Conservation (phyloP, 805 yeast species). For the Candida quercuum region DNA sequence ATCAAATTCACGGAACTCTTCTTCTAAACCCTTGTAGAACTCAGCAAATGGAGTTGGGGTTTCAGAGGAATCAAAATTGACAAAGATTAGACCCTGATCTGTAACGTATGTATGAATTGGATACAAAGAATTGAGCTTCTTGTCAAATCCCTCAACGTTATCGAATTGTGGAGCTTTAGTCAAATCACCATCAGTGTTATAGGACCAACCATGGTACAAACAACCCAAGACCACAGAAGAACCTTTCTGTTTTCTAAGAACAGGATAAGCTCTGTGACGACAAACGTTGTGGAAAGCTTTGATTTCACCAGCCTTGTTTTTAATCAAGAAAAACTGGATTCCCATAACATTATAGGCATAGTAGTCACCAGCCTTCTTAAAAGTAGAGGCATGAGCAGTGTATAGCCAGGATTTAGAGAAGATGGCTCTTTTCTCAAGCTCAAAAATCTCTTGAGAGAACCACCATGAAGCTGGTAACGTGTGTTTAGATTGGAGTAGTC, state of each 20-base stretch:
- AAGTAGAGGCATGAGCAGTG: slow-evolving; percentile 46
- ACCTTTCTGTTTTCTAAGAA: slow-evolving; percentile 52
- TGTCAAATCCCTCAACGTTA: slow-evolving; percentile 51
- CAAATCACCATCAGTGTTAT: slow-evolving; percentile 53
- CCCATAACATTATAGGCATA: slow-evolving; percentile 46
- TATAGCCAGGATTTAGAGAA: slow-evolving; percentile 54
- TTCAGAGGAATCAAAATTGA: slow-evolving; percentile 45
- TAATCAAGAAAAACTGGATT: slow-evolving; percentile 49
- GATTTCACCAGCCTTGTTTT: slow-evolving; percentile 44
- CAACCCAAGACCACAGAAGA: slow-evolving; percentile 55
- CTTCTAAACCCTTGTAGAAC: slow-evolving; percentile 45
- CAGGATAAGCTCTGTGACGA: slow-evolving; percentile 62
- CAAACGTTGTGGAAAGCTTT: slow-evolving; percentile 62
- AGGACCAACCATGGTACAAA: slow-evolving; percentile 63
- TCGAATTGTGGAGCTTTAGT: slow-evolving; percentile 62
- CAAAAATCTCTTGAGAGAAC: slow-evolving; percentile 54
- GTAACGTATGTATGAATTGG: slow-evolving; percentile 51
- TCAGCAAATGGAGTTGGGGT: slow-evolving; percentile 41
- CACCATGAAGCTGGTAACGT: slow-evolving; percentile 66
- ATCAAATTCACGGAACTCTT: slow-evolving; percentile 52
- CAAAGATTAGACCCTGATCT: slow-evolving; percentile 50
- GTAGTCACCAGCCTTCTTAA: slow-evolving; percentile 54
- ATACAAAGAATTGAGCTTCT: slow-evolving; percentile 49
- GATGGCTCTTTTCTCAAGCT: slow-evolving; percentile 52
- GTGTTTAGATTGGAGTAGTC: slow-evolving; percentile 34